Base-by-base conservation (phyloP, 345 rosid genomes). In the Laguncularia racemosa region DNA sequence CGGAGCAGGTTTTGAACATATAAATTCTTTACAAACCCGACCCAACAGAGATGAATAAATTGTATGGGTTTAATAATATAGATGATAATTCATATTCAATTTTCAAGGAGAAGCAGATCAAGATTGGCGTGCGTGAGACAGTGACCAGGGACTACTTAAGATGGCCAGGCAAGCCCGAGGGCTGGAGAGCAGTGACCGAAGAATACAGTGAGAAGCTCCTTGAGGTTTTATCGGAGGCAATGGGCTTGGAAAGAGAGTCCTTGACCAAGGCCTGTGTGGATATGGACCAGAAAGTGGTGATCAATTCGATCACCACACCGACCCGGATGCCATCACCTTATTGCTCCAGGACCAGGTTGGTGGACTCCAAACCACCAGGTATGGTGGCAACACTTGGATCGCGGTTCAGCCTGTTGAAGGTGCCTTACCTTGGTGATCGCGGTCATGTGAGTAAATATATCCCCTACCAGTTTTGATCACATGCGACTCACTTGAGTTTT, bases 281-380 rank as follows among this genome's bases (percentile, higher is more conserved):
- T 61, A 92, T 92, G 96, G 96, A 88, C 77, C 98, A 88, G 43
- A 88, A 92, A 50, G 86, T 92, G 16, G 95, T 88, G 55, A 86
- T 92, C 57, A 92, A 92, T 57, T 92, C 59, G 86, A 89, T 61
- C 92, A 95, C 61, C 98, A 92, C 66, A 92, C 96, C 1, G 98
- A 92, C 69, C 96, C 96, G 1, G 96, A 96, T 3, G 86, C 96
- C 52, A 86, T 92, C 68, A 92, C 98, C 2, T 76, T 92, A 11
- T 65, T 92, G 73, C 91, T 92, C 13, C 98, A 92, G 73, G 96
- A 92, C 70, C 92, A 84, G 19, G 95, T 92, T 13, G 96, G 96
- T 26, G 98, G 98, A 0, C 84, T 89, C 57, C 98, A 92, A 71
- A 95, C 93, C 47, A 90, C 97, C 15, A 69, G 76, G 11, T 93